Evolutionary conservation across 192 early-diverging fungal genomes (phyloP).

Genomic region (Umbelopsis vinacea): DNA sequence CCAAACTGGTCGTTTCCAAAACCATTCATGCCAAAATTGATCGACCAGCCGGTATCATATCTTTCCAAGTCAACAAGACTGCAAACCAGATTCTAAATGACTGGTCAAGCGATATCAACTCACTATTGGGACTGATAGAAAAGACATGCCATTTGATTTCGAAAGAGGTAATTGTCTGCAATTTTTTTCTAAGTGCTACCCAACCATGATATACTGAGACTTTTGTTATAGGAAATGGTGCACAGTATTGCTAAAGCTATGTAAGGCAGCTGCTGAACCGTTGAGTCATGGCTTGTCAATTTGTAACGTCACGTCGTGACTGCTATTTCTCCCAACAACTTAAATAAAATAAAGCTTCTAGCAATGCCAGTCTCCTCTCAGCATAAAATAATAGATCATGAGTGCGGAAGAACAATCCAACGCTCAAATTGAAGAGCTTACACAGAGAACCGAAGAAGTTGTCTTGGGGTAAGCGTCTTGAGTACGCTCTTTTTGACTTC

Average conservation of each 20-base stretch:
- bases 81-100: constrained; percentile 91
- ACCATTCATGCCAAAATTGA: constrained; percentile 97
- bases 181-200: neutral
- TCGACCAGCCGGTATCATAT: constrained; percentile 86
- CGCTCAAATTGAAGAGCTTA: constrained; percentile 45
- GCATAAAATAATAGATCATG: constrained; percentile 22
- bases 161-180: constrained; percentile 60
- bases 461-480: constrained; percentile 45
- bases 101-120: constrained; percentile 92
- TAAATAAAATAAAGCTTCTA: neutral
- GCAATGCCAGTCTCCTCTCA: neutral
- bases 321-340: neutral
- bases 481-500: neutral
- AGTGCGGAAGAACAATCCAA: constrained; percentile 23
- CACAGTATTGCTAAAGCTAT: constrained; percentile 77
- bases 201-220: neutral
- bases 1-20: constrained; percentile 91
- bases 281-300: neutral
- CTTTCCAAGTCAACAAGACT: constrained; percentile 83
- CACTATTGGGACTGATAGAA: constrained; percentile 87
- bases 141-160: constrained; percentile 93
- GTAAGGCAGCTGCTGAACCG: constrained; percentile 10
- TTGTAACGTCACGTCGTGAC: constrained; percentile 14
- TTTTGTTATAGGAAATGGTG: constrained; percentile 68
- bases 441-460: constrained; percentile 52